phyloP scores from a whole-genome alignment of 768 basidiomycete genomes.

The Tricholoma sp. region DNA sequence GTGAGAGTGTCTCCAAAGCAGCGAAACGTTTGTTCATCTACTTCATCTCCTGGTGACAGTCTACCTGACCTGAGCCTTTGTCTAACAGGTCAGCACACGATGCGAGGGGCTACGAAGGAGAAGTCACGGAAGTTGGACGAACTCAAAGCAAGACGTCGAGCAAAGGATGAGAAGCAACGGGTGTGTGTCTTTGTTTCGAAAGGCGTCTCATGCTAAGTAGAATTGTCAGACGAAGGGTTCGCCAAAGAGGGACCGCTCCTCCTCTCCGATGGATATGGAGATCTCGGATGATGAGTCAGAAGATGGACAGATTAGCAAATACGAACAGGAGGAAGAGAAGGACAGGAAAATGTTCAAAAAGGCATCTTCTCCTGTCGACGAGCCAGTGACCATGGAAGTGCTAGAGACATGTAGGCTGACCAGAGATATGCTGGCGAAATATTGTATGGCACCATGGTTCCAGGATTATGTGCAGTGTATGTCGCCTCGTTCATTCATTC shows the following conservation, averaged over 20 bases:
- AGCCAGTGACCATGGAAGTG: slow-evolving; percentile 50
- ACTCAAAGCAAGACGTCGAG: slow-evolving; percentile 80
- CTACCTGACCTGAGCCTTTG: slow-evolving; percentile 1
- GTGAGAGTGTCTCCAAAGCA: slow-evolving; percentile 62
- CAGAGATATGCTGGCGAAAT: slow-evolving; percentile 65
- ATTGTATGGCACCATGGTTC: slow-evolving; percentile 79
- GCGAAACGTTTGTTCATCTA: slow-evolving; percentile 60
- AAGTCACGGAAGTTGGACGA: slow-evolving; percentile 78
- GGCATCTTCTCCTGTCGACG: slow-evolving; percentile 37
- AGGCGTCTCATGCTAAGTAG: neutral
- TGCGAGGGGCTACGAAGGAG: slow-evolving; percentile 73
- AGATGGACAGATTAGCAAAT: slow-evolving; percentile 72
- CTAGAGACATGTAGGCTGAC: slow-evolving; percentile 60
- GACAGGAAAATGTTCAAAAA: slow-evolving; percentile 47
- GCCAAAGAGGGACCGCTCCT: slow-evolving; percentile 66
- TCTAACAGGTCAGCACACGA: slow-evolving; percentile 63
- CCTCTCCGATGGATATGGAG: slow-evolving; percentile 84
- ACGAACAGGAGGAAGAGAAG: slow-evolving; percentile 70
- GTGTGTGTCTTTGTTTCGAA: slow-evolving; percentile 36
- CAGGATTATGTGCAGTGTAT: slow-evolving; percentile 76
- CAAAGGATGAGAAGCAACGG: slow-evolving; percentile 83
- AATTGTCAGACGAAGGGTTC: slow-evolving; percentile 42
- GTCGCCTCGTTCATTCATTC: neutral
- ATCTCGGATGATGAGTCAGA: slow-evolving; percentile 84
- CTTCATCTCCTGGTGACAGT: neutral